Evolutionary conservation across 768 basidiomycete species (phyloP).

Genomic region (Boletus barrowsii): DNA sequence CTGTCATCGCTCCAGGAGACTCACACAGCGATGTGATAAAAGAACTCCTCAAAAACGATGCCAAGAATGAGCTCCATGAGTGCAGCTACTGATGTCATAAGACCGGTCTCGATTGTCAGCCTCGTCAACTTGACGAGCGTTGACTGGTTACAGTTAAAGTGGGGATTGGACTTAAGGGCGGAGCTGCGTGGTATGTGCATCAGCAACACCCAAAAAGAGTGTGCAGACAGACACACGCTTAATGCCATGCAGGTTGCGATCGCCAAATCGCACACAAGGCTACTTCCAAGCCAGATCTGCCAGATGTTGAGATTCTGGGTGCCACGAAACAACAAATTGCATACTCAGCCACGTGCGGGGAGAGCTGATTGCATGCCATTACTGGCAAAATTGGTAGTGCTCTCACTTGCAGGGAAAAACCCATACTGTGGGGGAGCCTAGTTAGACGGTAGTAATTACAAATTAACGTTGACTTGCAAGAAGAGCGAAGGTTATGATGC

Average conservation of each 20-base stretch:
- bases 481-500: constrained; percentile 3
- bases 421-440: background rate
- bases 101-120: constrained; percentile 24
- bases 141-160: background rate
- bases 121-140: constrained; percentile 9
- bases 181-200: constrained; percentile 3
- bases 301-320: background rate
- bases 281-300: constrained; percentile 24
- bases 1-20: background rate
- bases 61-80: constrained; percentile 18
- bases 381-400: too few species aligned
- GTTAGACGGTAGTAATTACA: background rate
- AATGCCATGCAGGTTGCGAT: constrained; percentile 22
- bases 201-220: background rate
- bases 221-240: constrained; percentile 1
- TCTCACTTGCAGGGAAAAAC: background rate
- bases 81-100: constrained; percentile 17
- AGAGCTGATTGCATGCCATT: too few species aligned
- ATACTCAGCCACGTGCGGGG: too few species aligned
- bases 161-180: background rate
- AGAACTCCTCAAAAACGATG: background rate
- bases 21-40: constrained; percentile 18
- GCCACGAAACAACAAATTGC: background rate
- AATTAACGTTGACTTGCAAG: background rate
- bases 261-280: constrained; percentile 12